Conservation (phyloP, 2,329 filamentous ascomycete species). For the Colletotrichum liriopes region DNA sequence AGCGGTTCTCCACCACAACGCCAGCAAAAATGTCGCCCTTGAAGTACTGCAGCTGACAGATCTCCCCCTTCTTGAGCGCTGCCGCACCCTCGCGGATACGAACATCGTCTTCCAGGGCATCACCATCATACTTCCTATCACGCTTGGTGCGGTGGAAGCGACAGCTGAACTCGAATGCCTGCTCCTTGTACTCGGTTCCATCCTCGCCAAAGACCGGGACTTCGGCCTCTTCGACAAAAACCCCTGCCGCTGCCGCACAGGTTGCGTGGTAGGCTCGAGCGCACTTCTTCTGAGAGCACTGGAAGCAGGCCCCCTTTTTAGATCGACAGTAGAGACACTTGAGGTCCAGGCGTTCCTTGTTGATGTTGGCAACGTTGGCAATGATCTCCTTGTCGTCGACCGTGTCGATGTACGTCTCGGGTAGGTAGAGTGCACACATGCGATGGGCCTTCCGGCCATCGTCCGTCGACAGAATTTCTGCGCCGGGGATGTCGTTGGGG, state of each 20-base stretch:
- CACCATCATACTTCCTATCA: conserved; percentile 80
- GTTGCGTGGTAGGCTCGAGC: conserved; percentile 94
- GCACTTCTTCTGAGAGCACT: conserved; percentile 96
- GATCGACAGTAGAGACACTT: conserved; percentile 97
- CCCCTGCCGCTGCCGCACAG: conserved; percentile 91
- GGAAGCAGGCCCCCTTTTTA: conserved; percentile 95
- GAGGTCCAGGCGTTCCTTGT: conserved; percentile 89
- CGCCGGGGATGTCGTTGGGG: conserved; percentile 87
- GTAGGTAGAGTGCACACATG: conserved; percentile 90
- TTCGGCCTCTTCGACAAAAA: conserved; percentile 89
- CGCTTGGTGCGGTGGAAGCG: conserved; percentile 94
- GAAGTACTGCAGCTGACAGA: conserved; percentile 89
- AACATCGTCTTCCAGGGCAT: conserved; percentile 78
- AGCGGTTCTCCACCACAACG: conserved; percentile 86
- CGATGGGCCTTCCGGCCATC: conserved; percentile 90
- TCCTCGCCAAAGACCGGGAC: conserved; percentile 92
- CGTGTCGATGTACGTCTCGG: conserved; percentile 88
- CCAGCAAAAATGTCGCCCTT: conserved; percentile 93
- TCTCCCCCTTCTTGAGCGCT: conserved; percentile 78
- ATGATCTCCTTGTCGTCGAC: conserved; percentile 81
- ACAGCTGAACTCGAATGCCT: conserved; percentile 93
- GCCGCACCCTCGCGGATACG: conserved; percentile 79
- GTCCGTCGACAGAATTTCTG: conserved; percentile 88
- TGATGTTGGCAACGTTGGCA: conserved; percentile 84
- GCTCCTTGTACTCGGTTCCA: conserved; percentile 91